These are phyloP conservation scores for Fusarium illudens DNA, from an alignment of 2,329 filamentous ascomycete genomes.

Conservation along the genomic window DNA sequence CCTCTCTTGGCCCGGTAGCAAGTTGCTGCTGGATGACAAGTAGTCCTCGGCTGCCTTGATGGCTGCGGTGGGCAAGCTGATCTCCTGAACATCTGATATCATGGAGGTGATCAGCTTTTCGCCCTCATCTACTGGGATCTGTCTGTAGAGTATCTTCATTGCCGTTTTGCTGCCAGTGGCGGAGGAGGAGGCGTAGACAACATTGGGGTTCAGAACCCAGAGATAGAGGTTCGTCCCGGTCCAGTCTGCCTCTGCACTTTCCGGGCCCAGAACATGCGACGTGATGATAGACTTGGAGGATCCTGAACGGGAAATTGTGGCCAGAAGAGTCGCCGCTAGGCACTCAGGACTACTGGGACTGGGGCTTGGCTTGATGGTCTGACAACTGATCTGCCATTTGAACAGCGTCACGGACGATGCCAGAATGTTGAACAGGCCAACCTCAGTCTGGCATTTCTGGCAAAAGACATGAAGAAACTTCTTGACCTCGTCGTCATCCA, in stretches of 20 bases:
- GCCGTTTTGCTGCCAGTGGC: constrained; percentile 47
- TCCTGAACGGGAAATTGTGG: constrained; percentile 64
- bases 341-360: constrained; percentile 58
- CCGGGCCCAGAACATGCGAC: constrained; percentile 41
- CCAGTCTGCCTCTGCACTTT: background rate
- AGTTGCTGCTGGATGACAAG: constrained; percentile 57
- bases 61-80: constrained; percentile 61
- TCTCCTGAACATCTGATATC: constrained; percentile 66
- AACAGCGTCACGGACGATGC: constrained; percentile 60
- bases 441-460: constrained; percentile 53
- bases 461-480: constrained; percentile 56
- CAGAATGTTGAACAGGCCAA: constrained; percentile 59
- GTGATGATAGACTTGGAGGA: constrained; percentile 65
- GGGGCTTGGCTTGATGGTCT: constrained; percentile 37
- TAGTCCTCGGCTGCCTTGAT: constrained; percentile 55
- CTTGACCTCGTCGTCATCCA: constrained; percentile 33
- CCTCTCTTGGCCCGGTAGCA: constrained; percentile 65
- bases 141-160: constrained; percentile 63
- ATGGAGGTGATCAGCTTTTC: constrained; percentile 60
- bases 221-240: constrained; percentile 52
- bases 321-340: constrained; percentile 61
- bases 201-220: constrained; percentile 66
- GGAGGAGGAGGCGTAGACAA: constrained; percentile 59
- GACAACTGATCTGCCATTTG: constrained; percentile 65
- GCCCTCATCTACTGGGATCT: constrained; percentile 54